Evolutionary conservation across 768 basidiomycete species (phyloP).

Genomic region (Saitozyma podzolica): DNA sequence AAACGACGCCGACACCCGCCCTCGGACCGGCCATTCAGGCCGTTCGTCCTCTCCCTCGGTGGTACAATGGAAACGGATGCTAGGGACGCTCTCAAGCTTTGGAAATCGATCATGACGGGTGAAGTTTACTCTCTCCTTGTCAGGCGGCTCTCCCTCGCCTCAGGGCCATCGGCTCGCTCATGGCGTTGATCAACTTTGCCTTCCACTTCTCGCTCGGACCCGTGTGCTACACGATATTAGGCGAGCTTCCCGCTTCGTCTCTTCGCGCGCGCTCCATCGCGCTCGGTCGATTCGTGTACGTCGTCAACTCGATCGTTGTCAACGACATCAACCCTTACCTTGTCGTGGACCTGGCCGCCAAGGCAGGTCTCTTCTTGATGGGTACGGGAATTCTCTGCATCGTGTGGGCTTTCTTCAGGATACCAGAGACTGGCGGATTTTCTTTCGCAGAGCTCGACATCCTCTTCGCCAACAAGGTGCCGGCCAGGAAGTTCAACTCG

Average conservation of each 20-base stretch:
- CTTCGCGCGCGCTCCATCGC: constrained; percentile 10
- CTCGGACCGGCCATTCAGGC: too few species aligned
- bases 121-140: too few species aligned
- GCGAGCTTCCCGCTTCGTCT: constrained; percentile 9
- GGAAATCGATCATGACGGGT: too few species aligned
- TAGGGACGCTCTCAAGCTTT: too few species aligned
- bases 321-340: constrained; percentile 15
- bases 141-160: too few species aligned
- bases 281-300: constrained; percentile 5
- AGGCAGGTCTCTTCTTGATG: constrained; percentile 20
- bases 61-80: too few species aligned
- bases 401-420: constrained; percentile 10
- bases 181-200: constrained; percentile 28
- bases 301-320: constrained; percentile 8
- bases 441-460: constrained; percentile 5
- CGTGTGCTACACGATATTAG: constrained; percentile 11
- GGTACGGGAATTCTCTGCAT: constrained; percentile 2
- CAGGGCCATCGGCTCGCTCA: constrained; percentile 6
- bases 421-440: constrained; percentile 7
- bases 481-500: constrained; percentile 4
- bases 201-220: constrained; percentile 32
- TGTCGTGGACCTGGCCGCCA: constrained; percentile 9
- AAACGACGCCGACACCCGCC: too few species aligned
- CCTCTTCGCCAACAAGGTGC: constrained; percentile 1
- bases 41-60: too few species aligned